Conservation (phyloP, 352 stramenopile genomes). For the Elongisporangium undulatum region DNA sequence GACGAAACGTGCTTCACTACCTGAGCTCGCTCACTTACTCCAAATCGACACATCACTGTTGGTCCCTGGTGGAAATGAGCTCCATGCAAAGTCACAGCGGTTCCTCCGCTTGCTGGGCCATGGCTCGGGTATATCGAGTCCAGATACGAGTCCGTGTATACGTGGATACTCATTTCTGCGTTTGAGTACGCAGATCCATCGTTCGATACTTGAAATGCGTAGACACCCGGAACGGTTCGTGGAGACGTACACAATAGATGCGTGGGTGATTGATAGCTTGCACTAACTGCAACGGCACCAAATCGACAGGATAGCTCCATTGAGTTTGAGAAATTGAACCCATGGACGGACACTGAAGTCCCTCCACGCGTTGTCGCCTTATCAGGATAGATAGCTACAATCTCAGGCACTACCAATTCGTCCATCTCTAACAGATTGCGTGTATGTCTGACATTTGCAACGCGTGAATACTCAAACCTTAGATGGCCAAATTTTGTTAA, state of each 20-base stretch:
- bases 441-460: not conserved
- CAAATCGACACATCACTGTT: conserved; percentile 79
- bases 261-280: conserved; percentile 38
- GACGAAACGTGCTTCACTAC: conserved; percentile 66
- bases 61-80: conserved; percentile 67
- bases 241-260: conserved; percentile 64
- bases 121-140: conserved; percentile 59
- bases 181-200: conserved; percentile 61
- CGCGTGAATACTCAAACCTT: not conserved
- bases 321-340: conserved; percentile 73
- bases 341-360: conserved; percentile 66
- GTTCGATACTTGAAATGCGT: conserved; percentile 80
- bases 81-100: conserved; percentile 79
- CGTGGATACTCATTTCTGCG: conserved; percentile 45
- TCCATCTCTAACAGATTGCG: not conserved
- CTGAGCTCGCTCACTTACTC: conserved; percentile 27
- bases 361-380: conserved; percentile 27
- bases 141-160: conserved; percentile 75
- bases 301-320: conserved; percentile 82
- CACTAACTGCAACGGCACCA: conserved; percentile 41
- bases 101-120: conserved; percentile 75
- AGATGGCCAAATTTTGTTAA: not conserved
- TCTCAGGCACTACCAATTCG: conserved; percentile 1
- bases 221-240: conserved; percentile 38
- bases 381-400: conserved; percentile 14